These are phyloP conservation scores for Narthecium ossifragum DNA, from an alignment of 106 monocot species.

Conservation along the genomic window DNA sequence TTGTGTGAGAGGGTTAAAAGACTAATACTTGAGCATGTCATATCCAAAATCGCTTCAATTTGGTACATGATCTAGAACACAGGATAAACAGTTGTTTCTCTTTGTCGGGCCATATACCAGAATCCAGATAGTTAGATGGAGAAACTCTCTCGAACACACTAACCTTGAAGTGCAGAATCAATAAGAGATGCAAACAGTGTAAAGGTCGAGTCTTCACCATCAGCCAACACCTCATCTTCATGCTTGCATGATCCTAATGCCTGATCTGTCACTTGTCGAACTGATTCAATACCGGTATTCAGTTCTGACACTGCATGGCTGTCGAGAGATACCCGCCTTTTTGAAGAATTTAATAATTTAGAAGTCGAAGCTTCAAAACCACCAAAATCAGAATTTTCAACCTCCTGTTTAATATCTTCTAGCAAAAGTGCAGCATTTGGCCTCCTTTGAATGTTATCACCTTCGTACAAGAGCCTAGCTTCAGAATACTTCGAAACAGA, in stretches of 20 bases:
- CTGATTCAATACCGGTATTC: slow-evolving; percentile 25
- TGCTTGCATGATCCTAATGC: slow-evolving; percentile 39
- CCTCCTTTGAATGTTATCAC: slow-evolving; percentile 64
- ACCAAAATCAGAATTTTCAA: slow-evolving; percentile 47
- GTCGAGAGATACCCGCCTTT: slow-evolving; percentile 36
- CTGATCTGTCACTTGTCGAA: slow-evolving; percentile 14
- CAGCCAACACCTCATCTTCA: slow-evolving; percentile 55
- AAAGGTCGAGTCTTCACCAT: slow-evolving; percentile 63
- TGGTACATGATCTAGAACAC: too few relatives aligned
- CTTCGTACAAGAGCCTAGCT: slow-evolving; percentile 66
- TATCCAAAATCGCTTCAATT: too few relatives aligned
- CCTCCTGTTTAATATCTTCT: slow-evolving; percentile 90
- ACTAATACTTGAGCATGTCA: too few relatives aligned
- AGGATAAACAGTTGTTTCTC: too few relatives aligned
- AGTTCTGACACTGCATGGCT: slow-evolving; percentile 25
- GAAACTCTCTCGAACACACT: background rate
- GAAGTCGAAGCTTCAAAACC: slow-evolving; percentile 27
- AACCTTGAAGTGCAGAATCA: slow-evolving; percentile 97
- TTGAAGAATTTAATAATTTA: slow-evolving; percentile 36
- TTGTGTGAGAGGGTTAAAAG: too few relatives aligned
- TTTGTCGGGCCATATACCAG: too few relatives aligned
- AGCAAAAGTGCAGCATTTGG: slow-evolving; percentile 75
- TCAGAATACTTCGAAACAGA: slow-evolving; percentile 67
- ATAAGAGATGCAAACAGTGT: slow-evolving; percentile 79
- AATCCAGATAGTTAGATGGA: too few relatives aligned